These are phyloP conservation scores for Ormosia semicastrata DNA, from an alignment of 306 rosid species.

Conservation along the genomic window DNA sequence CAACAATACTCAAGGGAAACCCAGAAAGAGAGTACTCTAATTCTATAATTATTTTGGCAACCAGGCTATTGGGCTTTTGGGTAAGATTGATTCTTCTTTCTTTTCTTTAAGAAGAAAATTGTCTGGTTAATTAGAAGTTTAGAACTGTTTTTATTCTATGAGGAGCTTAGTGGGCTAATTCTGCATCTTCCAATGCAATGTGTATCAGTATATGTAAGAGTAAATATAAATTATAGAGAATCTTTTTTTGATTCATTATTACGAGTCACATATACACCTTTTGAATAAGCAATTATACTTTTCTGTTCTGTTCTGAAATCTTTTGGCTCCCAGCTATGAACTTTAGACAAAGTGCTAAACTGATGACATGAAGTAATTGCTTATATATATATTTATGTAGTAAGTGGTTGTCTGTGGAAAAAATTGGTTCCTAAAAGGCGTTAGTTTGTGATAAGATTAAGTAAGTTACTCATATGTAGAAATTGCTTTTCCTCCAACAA, in stretches of 20 bases:
- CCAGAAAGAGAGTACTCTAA: slow-evolving; percentile 17
- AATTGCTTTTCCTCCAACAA: neutral
- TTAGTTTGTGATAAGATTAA: neutral
- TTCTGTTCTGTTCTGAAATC: neutral
- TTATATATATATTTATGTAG: too few relatives aligned
- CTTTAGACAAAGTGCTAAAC: neutral
- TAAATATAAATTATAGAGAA: slow-evolving; percentile 5
- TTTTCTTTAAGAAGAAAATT: neutral
- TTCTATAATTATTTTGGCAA: slow-evolving; percentile 16
- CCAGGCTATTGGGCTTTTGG: neutral
- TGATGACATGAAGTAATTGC: neutral
- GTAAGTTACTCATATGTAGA: neutral
- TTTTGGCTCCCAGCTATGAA: neutral
- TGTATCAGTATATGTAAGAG: slow-evolving; percentile 25
- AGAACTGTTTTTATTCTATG: neutral
- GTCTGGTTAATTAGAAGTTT: slow-evolving; percentile 14
- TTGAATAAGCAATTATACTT: neutral
- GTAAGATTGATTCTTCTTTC: neutral
- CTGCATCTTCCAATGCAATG: neutral
- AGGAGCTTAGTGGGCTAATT: neutral
- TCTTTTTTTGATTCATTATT: neutral
- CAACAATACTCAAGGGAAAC: slow-evolving; percentile 34
- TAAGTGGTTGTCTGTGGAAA: neutral
- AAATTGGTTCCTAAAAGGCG: neutral
- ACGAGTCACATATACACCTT: neutral